A percentile compares a stretch with the other conserved stretches of the same genome.
These are phyloP conservation scores for Leishmania martiniquensis DNA, from an alignment of 208 protist species.

Conservation along the genomic window DNA sequence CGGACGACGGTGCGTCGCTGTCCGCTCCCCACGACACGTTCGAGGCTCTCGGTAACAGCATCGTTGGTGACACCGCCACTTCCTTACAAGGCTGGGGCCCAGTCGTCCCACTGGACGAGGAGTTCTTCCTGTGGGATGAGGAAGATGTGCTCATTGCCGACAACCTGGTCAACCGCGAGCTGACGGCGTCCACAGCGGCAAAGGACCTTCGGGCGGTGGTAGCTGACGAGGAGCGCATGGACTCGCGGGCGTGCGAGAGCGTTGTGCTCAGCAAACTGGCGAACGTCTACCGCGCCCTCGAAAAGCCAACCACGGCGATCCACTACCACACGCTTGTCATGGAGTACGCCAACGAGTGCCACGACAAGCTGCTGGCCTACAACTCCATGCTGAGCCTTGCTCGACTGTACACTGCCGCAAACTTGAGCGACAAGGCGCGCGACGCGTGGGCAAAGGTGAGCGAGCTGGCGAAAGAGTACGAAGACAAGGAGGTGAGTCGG, in stretches of 20 bases:
- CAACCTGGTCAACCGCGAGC: slow-evolving; percentile 33
- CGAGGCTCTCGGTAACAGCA: not conserved
- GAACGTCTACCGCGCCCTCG: slow-evolving; percentile 74
- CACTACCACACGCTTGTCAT: slow-evolving; percentile 81
- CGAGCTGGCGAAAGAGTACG: slow-evolving; percentile 79
- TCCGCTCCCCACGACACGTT: not conserved
- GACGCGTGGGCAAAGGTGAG: slow-evolving; percentile 82
- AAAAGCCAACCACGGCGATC: slow-evolving; percentile 71
- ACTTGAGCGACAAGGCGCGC: slow-evolving; percentile 50
- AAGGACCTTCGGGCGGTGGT: slow-evolving; percentile 52
- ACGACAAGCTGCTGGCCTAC: slow-evolving; percentile 82
- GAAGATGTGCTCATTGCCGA: slow-evolving; percentile 35
- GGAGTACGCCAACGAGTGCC: slow-evolving; percentile 62
- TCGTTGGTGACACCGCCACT: not conserved
- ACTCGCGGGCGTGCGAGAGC: slow-evolving; percentile 60
- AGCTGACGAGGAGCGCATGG: slow-evolving; percentile 53
- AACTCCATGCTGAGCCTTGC: slow-evolving; percentile 77
- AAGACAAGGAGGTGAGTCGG: slow-evolving; percentile 81
- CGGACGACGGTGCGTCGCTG: slow-evolving; percentile 4
- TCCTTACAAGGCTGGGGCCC: slow-evolving; percentile 31
- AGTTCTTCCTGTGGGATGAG: slow-evolving; percentile 42
- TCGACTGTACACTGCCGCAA: slow-evolving; percentile 65
- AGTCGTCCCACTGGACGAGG: slow-evolving; percentile 35
- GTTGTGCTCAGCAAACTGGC: slow-evolving; percentile 78
- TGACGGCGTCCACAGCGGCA: slow-evolving; percentile 24